Percentiles rank a stretch among this genome's conserved stretches.
phyloP scores from a whole-genome alignment of 192 early-diverging fungal species.

The Coemansia sp. region DNA sequence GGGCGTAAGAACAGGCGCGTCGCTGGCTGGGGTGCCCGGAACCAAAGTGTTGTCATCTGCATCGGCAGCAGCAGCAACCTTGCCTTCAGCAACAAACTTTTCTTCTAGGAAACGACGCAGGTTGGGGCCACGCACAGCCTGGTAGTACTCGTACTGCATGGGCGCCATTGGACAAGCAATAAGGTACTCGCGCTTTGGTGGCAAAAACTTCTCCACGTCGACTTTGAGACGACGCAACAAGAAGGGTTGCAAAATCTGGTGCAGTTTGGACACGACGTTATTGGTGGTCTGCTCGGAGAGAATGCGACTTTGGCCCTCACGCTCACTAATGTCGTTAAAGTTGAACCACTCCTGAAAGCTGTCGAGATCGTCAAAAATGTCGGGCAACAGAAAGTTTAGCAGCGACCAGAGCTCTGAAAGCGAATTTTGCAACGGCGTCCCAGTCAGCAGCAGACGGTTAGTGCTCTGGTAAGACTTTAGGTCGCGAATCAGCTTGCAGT shows the following conservation, averaged over 20 bases:
- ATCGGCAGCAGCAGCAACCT: not conserved
- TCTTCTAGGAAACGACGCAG: conserved; percentile 58
- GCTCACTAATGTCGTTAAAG: conserved; percentile 67
- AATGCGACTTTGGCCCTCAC: conserved; percentile 59
- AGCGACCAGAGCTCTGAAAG: conserved; percentile 91
- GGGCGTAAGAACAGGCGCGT: no score
- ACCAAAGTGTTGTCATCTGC: conserved; percentile 9
- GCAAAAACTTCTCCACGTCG: conserved; percentile 81
- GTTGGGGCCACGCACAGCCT: conserved; percentile 59
- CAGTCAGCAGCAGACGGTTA: conserved; percentile 86
- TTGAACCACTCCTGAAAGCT: conserved; percentile 86
- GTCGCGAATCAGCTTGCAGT: conserved; percentile 83
- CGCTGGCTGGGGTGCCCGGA: conserved; percentile 22
- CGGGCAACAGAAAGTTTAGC: conserved; percentile 91
- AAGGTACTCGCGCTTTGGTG: conserved; percentile 87
- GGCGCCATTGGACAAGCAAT: conserved; percentile 72
- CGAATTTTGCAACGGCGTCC: conserved; percentile 94
- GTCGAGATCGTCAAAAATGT: conserved; percentile 86
- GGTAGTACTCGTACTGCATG: conserved; percentile 67
- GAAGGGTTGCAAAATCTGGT: conserved; percentile 80
- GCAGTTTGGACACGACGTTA: conserved; percentile 74
- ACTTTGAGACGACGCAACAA: conserved; percentile 59
- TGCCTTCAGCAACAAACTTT: not conserved
- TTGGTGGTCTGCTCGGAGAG: conserved; percentile 62
- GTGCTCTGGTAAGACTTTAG: conserved; percentile 77